Conservation (phyloP, 345 rosid genomes). For the Erodium maritimum region DNA sequence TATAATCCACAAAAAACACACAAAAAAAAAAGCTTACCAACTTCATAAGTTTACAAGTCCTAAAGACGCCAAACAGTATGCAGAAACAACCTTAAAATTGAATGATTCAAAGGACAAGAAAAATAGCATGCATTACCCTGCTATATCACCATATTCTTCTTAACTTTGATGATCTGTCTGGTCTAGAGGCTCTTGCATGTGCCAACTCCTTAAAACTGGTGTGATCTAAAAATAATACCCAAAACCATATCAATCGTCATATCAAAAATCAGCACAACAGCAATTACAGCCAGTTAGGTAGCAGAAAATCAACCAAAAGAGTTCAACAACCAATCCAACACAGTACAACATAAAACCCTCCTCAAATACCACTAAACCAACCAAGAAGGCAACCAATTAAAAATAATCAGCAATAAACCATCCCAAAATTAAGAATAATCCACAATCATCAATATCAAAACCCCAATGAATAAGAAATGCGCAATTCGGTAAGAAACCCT, state of each 20-base stretch:
- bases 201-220: constrained; percentile 19
- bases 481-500: background rate
- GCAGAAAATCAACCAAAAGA: background rate
- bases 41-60: background rate
- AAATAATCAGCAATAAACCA: no score
- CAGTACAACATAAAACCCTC: background rate
- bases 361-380: background rate
- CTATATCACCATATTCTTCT: constrained; percentile 40
- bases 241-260: constrained; percentile 11
- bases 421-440: no score
- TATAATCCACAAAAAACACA: background rate
- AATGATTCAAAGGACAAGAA: constrained; percentile 7
- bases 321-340: background rate
- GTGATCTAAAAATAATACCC: constrained; percentile 31
- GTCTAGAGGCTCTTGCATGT: constrained; percentile 26
- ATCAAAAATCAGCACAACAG: background rate
- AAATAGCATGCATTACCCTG: constrained; percentile 26
- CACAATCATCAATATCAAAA: background rate
- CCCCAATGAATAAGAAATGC: background rate
- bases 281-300: background rate
- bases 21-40: background rate
- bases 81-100: background rate
- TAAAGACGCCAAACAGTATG: background rate
- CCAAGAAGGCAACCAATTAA: background rate
- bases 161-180: constrained; percentile 18